Percentiles rank a stretch among this genome's conserved stretches.
Evolutionary conservation across 1,139 yeast genomes (phyloP).

Genomic region (Taiozyma onychis): DNA sequence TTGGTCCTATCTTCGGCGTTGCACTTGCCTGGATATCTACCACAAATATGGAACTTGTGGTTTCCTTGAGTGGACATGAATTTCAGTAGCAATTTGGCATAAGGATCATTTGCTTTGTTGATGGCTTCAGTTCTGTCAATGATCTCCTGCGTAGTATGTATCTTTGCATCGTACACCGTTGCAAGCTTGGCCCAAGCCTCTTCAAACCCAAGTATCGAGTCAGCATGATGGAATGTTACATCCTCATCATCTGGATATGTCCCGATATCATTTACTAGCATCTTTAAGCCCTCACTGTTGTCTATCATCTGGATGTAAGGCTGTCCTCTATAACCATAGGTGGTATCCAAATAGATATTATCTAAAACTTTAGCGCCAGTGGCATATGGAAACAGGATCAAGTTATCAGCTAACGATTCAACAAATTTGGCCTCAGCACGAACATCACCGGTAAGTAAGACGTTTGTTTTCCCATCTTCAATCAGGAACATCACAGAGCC

Average conservation of each 20-base stretch:
- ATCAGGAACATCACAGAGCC: slow-evolving; percentile 55
- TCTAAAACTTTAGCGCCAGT: slow-evolving; percentile 33
- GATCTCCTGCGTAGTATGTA: slow-evolving; percentile 31
- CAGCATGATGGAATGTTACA: slow-evolving; percentile 37
- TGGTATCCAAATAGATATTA: slow-evolving; percentile 51
- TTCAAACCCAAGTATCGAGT: slow-evolving; percentile 48
- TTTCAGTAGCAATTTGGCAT: neutral
- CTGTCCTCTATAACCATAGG: slow-evolving; percentile 46
- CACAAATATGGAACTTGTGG: slow-evolving; percentile 32
- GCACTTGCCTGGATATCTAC: slow-evolving; percentile 20
- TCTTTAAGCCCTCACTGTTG: slow-evolving; percentile 38
- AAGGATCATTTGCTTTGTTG: neutral
- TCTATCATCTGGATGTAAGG: slow-evolving; percentile 41
- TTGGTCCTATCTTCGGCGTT: slow-evolving; percentile 14
- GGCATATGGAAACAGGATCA: slow-evolving; percentile 39
- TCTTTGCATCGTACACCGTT: slow-evolving; percentile 27
- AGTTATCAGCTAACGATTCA: slow-evolving; percentile 33
- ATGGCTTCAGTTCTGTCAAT: slow-evolving; percentile 22
- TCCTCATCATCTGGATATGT: slow-evolving; percentile 36
- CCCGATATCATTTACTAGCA: slow-evolving; percentile 31
- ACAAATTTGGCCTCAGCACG: slow-evolving; percentile 56
- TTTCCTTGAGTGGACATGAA: neutral
- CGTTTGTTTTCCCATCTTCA: slow-evolving; percentile 31
- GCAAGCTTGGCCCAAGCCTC: slow-evolving; percentile 45
- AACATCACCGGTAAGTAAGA: slow-evolving; percentile 54